These are phyloP conservation scores for Jackrogersella minutella DNA, from an alignment of 495 filamentous ascomycete species.

Conservation along the genomic window DNA sequence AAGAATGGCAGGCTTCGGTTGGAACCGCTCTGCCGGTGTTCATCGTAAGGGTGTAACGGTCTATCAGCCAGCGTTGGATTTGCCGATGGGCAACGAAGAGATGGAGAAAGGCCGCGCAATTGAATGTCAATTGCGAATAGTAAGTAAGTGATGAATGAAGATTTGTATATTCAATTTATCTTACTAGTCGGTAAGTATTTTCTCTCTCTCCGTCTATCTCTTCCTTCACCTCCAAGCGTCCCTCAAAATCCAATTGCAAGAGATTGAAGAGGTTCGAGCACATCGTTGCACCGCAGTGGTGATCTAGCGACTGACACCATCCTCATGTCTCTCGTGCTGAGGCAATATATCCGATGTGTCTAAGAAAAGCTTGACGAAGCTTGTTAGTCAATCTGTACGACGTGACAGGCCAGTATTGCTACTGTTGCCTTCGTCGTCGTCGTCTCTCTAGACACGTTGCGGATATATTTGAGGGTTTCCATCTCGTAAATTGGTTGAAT, in stretches of 20 bases:
- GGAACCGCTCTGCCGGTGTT: constrained; percentile 32
- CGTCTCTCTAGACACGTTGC: constrained; percentile 4
- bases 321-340: constrained; percentile 5
- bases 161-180: too few relatives aligned
- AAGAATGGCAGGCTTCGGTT: constrained; percentile 23
- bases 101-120: constrained; percentile 35
- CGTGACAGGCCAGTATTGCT: background rate
- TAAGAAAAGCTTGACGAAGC: constrained; percentile 43
- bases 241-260: constrained; percentile 13
- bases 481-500: constrained; percentile 31
- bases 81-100: constrained; percentile 29
- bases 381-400: constrained; percentile 36
- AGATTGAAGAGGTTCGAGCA: constrained; percentile 17
- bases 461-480: constrained; percentile 17
- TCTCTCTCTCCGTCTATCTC: constrained; percentile 8
- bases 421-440: background rate
- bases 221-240: too few relatives aligned
- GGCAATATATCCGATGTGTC: constrained; percentile 34
- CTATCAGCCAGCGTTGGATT: constrained; percentile 25
- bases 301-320: constrained; percentile 32
- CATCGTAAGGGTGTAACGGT: constrained; percentile 8
- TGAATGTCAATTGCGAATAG: constrained; percentile 28
- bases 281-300: constrained; percentile 37
- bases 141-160: background rate
- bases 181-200: constrained; percentile 5